These are phyloP conservation scores for Nitzschia putrida DNA, from an alignment of 108 stramenopile genomes.

Conservation along the genomic window DNA sequence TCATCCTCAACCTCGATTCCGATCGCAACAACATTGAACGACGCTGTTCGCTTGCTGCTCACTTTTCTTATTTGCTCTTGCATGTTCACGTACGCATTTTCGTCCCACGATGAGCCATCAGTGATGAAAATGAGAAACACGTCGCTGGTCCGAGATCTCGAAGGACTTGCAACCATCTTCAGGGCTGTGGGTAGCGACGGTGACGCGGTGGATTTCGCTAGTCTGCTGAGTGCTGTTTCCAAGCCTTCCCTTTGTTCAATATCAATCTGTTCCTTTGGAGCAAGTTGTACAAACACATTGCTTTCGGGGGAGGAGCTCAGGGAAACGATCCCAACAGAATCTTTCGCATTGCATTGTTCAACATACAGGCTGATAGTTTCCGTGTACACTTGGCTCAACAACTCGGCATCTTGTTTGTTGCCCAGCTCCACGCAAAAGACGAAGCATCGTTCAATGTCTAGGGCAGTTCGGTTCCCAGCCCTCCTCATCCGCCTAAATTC, in stretches of 20 bases:
- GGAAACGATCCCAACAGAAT: slow-evolving; percentile 28
- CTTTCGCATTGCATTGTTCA: slow-evolving; percentile 18
- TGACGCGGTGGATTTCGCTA: slow-evolving; percentile 7
- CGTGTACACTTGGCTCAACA: slow-evolving; percentile 8
- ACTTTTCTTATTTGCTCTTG: slow-evolving; percentile 14
- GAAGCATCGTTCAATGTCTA: slow-evolving; percentile 31
- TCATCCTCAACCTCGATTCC: slow-evolving; percentile 28
- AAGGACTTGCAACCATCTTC: slow-evolving; percentile 21
- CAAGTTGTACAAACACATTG: not conserved
- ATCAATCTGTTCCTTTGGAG: slow-evolving; percentile 13
- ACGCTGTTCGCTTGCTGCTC: slow-evolving; percentile 17
- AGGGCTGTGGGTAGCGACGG: slow-evolving; percentile 19
- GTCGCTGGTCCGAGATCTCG: slow-evolving; percentile 20
- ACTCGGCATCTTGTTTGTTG: slow-evolving; percentile 15
- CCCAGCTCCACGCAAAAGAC: slow-evolving; percentile 39
- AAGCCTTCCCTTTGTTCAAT: slow-evolving; percentile 13
- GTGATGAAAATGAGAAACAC: slow-evolving; percentile 34
- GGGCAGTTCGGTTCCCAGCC: slow-evolving; percentile 13
- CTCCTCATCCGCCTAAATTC: slow-evolving; percentile 29
- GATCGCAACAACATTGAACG: slow-evolving; percentile 29
- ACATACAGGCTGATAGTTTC: slow-evolving; percentile 22
- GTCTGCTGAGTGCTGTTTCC: slow-evolving; percentile 8
- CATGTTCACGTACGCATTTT: slow-evolving; percentile 2
- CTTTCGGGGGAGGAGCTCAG: slow-evolving; percentile 9
- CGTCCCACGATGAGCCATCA: slow-evolving; percentile 27